Conservation (phyloP, 2,329 filamentous ascomycete genomes). For the Fusarium sp. region DNA sequence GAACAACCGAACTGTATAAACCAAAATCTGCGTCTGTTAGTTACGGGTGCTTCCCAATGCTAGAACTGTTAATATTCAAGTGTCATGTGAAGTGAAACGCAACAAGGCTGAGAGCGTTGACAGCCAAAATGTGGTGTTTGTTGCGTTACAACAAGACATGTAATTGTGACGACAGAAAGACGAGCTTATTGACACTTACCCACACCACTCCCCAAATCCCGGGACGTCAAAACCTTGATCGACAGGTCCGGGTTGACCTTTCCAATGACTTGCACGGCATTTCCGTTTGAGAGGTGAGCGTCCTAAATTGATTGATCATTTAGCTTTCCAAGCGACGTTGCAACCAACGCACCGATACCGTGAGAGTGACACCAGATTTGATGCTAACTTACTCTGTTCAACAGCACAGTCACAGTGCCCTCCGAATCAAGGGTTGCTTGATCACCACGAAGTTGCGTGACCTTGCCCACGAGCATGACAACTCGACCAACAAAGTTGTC, state of each 20-base stretch:
- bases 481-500: constrained; percentile 77
- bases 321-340: constrained; percentile 3
- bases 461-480: constrained; percentile 87
- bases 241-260: constrained; percentile 79
- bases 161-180: constrained; percentile 35
- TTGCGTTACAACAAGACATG: background rate
- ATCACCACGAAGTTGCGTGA: constrained; percentile 82
- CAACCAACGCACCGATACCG: background rate
- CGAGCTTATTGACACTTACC: constrained; percentile 61
- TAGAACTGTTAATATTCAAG: background rate
- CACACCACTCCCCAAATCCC: constrained; percentile 73
- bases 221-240: constrained; percentile 73
- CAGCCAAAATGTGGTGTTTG: background rate
- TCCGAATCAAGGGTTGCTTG: constrained; percentile 81
- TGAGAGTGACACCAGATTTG: background rate
- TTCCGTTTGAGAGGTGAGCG: constrained; percentile 72
- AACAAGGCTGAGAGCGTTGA: background rate
- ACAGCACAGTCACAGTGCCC: constrained; percentile 75
- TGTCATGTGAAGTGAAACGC: background rate
- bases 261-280: constrained; percentile 79
- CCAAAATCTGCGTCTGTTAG: constrained; percentile 69
- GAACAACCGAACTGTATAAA: constrained; percentile 80
- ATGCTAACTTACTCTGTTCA: constrained; percentile 72
- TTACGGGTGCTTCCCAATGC: background rate
- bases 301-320: constrained; percentile 62